These are phyloP conservation scores for Apiotrichum mycotoxinovorans DNA, from an alignment of 1,284 basidiomycete species.

Conservation along the genomic window DNA sequence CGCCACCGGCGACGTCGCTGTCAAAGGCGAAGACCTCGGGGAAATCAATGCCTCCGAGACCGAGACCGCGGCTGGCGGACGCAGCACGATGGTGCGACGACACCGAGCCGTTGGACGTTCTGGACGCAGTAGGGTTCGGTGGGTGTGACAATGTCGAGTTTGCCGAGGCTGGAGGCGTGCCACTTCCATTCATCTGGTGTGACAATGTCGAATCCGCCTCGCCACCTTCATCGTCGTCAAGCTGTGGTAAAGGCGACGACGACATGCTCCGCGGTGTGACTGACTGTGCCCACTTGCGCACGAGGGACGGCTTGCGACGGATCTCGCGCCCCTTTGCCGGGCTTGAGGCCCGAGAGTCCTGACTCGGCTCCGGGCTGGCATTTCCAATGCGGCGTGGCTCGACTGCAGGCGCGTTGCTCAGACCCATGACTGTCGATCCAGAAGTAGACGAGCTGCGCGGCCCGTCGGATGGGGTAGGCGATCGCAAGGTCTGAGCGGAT, in stretches of 20 bases:
- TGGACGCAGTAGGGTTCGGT: too few species aligned
- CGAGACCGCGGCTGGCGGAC: neutral
- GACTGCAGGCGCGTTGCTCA: neutral
- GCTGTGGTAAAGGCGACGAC: neutral
- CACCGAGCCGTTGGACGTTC: neutral
- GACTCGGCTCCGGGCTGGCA: neutral
- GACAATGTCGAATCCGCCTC: too few species aligned
- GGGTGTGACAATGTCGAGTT: neutral
- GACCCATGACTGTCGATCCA: conserved; percentile 4
- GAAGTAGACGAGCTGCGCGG: conserved; percentile 10
- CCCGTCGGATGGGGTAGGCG: neutral
- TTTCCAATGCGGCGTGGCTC: neutral
- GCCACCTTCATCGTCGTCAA: neutral
- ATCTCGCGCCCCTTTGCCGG: conserved; percentile 6
- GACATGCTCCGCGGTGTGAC: neutral
- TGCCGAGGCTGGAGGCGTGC: neutral
- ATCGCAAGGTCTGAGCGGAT: neutral
- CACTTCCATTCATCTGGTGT: too few species aligned
- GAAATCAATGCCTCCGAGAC: neutral
- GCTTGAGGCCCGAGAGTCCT: neutral
- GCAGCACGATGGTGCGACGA: neutral
- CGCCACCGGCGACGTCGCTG: neutral
- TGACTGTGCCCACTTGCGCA: conserved; percentile 20
- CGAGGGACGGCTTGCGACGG: conserved; percentile 15
- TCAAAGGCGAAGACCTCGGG: neutral